A percentile compares a stretch with the other conserved stretches of the same genome.
Evolutionary conservation across 805 yeast species (phyloP).

Genomic region (Kazachstania africana): DNA sequence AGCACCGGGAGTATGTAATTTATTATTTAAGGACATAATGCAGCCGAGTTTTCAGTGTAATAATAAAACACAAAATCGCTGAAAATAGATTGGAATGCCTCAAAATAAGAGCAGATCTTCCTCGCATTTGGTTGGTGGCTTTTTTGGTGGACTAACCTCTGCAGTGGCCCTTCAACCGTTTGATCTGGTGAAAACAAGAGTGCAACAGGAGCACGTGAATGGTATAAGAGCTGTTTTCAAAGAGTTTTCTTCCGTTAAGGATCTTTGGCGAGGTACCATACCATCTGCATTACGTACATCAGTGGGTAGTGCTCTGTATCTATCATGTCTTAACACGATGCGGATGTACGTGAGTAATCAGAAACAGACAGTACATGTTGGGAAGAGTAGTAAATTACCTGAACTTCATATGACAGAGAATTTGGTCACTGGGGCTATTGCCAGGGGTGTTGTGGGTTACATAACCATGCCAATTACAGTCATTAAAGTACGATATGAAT

Average conservation of each 20-base stretch:
- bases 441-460: slow-evolving; percentile 74
- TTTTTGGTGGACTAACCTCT: slow-evolving; percentile 72
- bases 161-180: slow-evolving; percentile 77
- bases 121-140: slow-evolving; percentile 66
- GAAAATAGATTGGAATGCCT: too few relatives aligned
- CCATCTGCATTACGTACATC: slow-evolving; percentile 89
- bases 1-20: too few relatives aligned
- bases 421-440: slow-evolving; percentile 60
- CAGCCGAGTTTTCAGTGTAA: too few relatives aligned
- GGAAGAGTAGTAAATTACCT: slow-evolving; percentile 43
- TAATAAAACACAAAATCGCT: too few relatives aligned
- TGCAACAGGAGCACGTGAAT: slow-evolving; percentile 43
- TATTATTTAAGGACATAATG: too few relatives aligned
- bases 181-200: slow-evolving; percentile 76
- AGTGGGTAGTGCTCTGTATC: slow-evolving; percentile 78
- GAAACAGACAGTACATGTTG: background rate
- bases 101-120: too few relatives aligned
- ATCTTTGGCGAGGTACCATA: slow-evolving; percentile 83
- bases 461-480: slow-evolving; percentile 92
- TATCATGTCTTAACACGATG: slow-evolving; percentile 55
- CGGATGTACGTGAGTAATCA: slow-evolving; percentile 38
- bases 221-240: too few relatives aligned
- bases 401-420: slow-evolving; percentile 60
- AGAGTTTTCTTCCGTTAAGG: slow-evolving; percentile 22
- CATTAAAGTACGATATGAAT: slow-evolving; percentile 80